Evolutionary conservation across 345 rosid genomes (phyloP).

Genomic region (Moringa oleifera): DNA sequence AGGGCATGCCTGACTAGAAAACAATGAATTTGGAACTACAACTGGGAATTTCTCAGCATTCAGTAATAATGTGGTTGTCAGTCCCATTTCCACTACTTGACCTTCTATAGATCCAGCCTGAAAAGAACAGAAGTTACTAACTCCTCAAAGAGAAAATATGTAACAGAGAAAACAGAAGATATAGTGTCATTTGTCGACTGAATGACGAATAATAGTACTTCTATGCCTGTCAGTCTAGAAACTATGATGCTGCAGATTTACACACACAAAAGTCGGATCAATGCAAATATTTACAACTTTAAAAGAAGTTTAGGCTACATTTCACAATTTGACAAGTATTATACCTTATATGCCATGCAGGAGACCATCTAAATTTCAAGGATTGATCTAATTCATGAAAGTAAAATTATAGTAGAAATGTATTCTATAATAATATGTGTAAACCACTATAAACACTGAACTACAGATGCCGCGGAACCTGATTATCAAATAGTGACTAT

Average conservation of each 20-base stretch:
- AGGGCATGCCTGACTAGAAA: conserved; percentile 82
- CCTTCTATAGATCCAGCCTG: conserved; percentile 95
- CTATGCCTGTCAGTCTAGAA: neutral
- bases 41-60: conserved; percentile 81
- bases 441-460: too few species aligned
- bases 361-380: neutral
- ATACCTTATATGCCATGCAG: neutral
- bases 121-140: conserved; percentile 8
- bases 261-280: neutral
- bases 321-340: neutral
- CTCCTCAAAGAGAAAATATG: neutral
- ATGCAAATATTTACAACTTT: neutral
- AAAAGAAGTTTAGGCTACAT: neutral
- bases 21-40: conserved; percentile 84
- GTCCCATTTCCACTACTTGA: conserved; percentile 91
- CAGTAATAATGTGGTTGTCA: conserved; percentile 69
- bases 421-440: neutral
- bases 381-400: neutral
- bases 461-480: neutral
- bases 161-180: neutral
- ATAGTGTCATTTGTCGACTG: neutral
- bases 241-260: neutral
- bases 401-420: too few species aligned
- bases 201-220: too few species aligned
- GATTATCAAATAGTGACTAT: neutral